A percentile compares a stretch with the other conserved stretches of the same genome.
Conservation (phyloP, 192 early-diverging fungal species). For the Coemansia erecta region DNA sequence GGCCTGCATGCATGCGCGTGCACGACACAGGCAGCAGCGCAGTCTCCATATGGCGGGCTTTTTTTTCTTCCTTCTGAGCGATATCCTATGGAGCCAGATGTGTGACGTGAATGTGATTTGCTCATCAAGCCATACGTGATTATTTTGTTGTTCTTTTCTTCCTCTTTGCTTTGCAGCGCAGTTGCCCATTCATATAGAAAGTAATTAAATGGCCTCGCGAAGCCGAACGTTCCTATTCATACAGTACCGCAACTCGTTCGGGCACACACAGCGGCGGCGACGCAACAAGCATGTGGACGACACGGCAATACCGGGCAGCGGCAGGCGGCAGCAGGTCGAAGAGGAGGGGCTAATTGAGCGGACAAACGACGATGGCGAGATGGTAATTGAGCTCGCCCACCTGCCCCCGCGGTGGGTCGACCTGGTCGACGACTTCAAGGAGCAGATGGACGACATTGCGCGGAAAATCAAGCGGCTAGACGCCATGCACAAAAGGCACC, state of each 20-base stretch:
- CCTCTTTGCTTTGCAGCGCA: no score
- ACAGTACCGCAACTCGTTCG: conserved; percentile 90
- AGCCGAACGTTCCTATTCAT: conserved; percentile 88
- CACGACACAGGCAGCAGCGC: no score
- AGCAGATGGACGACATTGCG: conserved; percentile 64
- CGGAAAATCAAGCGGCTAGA: conserved; percentile 64
- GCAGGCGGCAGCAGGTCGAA: conserved; percentile 18
- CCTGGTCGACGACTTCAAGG: conserved; percentile 84
- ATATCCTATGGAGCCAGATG: no score
- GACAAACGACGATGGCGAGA: conserved; percentile 69
- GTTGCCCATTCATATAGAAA: no score
- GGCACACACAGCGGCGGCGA: conserved; percentile 56
- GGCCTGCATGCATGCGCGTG: no score
- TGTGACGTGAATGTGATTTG: no score
- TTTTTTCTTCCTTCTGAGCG: no score
- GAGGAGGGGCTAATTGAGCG: conserved; percentile 55
- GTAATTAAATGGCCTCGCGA: conserved; percentile 71
- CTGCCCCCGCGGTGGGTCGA: conserved; percentile 95
- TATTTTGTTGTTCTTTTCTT: no score
- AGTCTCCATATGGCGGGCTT: no score
- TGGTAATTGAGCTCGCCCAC: conserved; percentile 84
- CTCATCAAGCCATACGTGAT: no score
- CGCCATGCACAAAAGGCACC: conserved; percentile 79
- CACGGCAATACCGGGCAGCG: not conserved
- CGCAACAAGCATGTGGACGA: conserved; percentile 25